Evolutionary conservation across 257 asterid species (phyloP).

Genomic region (Misopates orontium): DNA sequence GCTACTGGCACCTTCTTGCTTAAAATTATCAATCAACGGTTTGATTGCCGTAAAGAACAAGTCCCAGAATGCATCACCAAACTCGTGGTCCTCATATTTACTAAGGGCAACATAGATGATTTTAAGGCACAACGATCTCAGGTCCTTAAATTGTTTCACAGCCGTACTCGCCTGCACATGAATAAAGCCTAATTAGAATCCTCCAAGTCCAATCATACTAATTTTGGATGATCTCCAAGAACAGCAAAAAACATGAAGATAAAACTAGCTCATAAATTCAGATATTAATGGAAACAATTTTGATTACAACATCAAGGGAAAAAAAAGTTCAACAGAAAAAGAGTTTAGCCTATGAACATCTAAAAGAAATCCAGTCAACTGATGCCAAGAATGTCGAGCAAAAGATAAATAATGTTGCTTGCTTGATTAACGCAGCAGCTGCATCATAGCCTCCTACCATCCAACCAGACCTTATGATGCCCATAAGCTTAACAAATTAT

Average conservation of each 20-base stretch:
- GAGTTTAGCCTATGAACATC: neutral
- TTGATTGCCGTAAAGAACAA: conserved; percentile 64
- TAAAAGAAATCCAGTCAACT: conserved; percentile 12
- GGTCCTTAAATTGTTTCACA: conserved; percentile 72
- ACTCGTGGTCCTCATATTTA: conserved; percentile 66
- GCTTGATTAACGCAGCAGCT: too few relatives aligned
- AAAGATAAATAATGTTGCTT: neutral
- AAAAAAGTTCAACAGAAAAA: neutral
- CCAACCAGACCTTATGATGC: neutral
- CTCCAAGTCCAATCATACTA: neutral
- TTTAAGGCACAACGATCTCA: conserved; percentile 86
- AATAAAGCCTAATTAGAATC: conserved; percentile 28
- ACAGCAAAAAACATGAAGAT: neutral
- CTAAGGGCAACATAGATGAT: conserved; percentile 59
- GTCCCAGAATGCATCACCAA: conserved; percentile 73
- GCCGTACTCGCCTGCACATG: conserved; percentile 53
- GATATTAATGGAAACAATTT: too few relatives aligned
- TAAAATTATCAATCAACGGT: conserved; percentile 67
- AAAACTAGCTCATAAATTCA: conserved; percentile 1
- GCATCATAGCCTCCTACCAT: too few relatives aligned
- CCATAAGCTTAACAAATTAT: neutral
- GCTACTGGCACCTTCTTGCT: conserved; percentile 80
- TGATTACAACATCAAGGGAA: neutral
- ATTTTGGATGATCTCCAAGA: conserved; percentile 10
- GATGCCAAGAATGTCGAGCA: neutral